A percentile compares a stretch with the other conserved stretches of the same genome.
Evolutionary conservation across 305 asterid genomes (phyloP).

Genomic region (Plantago coronopus): DNA sequence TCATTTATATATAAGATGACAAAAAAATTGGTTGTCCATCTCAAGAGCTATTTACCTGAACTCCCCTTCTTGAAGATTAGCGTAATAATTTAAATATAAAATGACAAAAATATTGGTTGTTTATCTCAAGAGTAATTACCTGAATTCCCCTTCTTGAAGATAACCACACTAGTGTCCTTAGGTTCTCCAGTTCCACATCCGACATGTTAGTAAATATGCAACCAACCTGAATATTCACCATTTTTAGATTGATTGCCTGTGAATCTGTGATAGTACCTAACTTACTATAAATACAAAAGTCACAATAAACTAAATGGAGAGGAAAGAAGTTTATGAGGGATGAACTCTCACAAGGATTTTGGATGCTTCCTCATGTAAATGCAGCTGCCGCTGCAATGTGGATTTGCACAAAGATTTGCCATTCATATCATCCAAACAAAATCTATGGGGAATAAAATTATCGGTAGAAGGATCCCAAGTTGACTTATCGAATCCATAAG

Average conservation of each 20-base stretch:
- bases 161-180: constrained; percentile 58
- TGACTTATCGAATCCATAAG: constrained; percentile 59
- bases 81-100: constrained; percentile 10
- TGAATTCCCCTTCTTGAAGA: constrained; percentile 57
- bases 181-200: constrained; percentile 48
- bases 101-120: neutral
- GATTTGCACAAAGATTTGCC: constrained; percentile 67
- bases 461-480: constrained; percentile 77
- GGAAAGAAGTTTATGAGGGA: constrained; percentile 10
- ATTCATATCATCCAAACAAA: constrained; percentile 49
- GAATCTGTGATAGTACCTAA: neutral
- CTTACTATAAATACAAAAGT: constrained; percentile 8
- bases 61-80: constrained; percentile 52
- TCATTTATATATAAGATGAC: constrained; percentile 9
- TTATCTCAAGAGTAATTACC: constrained; percentile 35
- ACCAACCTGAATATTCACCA: constrained; percentile 52
- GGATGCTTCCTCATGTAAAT: constrained; percentile 44
- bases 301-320: constrained; percentile 7
- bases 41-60: constrained; percentile 51
- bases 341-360: constrained; percentile 49
- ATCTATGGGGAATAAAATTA: constrained; percentile 51
- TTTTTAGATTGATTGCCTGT: constrained; percentile 2
- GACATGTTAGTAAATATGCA: constrained; percentile 49
- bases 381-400: constrained; percentile 50
- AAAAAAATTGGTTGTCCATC: neutral